Percentiles rank a stretch among this genome's conserved stretches.
phyloP scores from a whole-genome alignment of 352 stramenopile species.

The Globisporangium spiculum region DNA sequence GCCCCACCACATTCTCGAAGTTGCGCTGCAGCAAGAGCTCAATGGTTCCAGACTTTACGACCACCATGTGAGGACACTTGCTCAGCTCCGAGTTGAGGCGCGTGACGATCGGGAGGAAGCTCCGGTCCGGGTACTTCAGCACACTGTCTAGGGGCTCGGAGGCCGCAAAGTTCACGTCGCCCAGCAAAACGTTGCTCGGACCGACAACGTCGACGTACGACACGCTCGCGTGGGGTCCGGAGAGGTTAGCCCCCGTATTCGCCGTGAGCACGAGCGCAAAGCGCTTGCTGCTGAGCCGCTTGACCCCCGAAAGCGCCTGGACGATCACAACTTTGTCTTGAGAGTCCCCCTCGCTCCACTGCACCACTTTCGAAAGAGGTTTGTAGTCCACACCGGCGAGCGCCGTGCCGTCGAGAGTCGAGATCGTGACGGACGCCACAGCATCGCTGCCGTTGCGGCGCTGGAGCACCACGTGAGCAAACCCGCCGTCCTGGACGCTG shows the following conservation, averaged over 20 bases:
- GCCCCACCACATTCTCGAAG: constrained; percentile 32
- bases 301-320: constrained; percentile 29
- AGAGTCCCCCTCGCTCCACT: constrained; percentile 53
- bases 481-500: constrained; percentile 36
- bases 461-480: constrained; percentile 50
- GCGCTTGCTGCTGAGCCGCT: constrained; percentile 26
- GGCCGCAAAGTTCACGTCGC: constrained; percentile 56
- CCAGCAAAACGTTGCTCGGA: constrained; percentile 32
- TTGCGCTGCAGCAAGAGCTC: constrained; percentile 49
- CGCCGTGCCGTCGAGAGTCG: constrained; percentile 46
- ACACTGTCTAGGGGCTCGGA: constrained; percentile 29
- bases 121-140: constrained; percentile 36
- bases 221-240: constrained; percentile 26
- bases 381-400: constrained; percentile 50
- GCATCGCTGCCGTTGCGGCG: constrained; percentile 54
- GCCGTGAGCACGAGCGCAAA: constrained; percentile 39
- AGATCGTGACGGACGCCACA: constrained; percentile 35
- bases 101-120: constrained; percentile 48
- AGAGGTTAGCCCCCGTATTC: constrained; percentile 23
- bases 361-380: constrained; percentile 28
- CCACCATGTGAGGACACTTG: constrained; percentile 44
- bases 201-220: constrained; percentile 45
- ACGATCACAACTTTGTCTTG: constrained; percentile 52
- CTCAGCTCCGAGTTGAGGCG: constrained; percentile 47
- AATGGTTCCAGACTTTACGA: constrained; percentile 31